Percentiles rank a stretch among this genome's conserved stretches.
Conservation (phyloP, 2,329 filamentous ascomycete genomes). For the Thelonectria olida region DNA sequence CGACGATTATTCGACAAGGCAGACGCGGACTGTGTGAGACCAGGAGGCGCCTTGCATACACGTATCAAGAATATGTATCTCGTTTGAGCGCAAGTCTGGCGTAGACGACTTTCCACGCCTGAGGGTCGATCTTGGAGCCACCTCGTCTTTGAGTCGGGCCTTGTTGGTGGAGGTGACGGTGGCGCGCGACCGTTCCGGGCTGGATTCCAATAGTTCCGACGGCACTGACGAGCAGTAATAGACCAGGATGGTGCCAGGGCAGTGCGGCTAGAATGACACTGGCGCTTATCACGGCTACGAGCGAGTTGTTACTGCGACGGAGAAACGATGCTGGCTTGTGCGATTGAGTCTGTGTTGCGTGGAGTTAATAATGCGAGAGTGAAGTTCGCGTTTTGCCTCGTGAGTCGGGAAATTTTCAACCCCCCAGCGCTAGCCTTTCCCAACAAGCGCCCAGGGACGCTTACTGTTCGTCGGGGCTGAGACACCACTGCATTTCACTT, state of each 20-base stretch:
- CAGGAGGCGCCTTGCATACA: conserved; percentile 27
- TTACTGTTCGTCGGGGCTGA: background rate
- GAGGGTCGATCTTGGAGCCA: background rate
- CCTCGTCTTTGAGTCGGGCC: background rate
- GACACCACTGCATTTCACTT: background rate
- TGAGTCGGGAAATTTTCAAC: conserved; percentile 18
- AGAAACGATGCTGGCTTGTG: background rate
- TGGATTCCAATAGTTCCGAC: conserved; percentile 15
- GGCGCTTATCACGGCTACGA: conserved; percentile 14
- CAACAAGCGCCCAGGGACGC: background rate
- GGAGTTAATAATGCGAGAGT: conserved; percentile 3
- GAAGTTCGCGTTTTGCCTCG: background rate
- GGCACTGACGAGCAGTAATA: conserved; percentile 12
- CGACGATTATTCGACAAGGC: conserved; percentile 34
- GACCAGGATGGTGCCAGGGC: conserved; percentile 22
- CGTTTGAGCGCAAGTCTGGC: background rate
- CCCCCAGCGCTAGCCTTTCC: conserved; percentile 14
- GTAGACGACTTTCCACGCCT: background rate
- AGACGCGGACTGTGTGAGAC: conserved; percentile 27
- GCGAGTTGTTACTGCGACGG: background rate
- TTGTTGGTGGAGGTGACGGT: conserved; percentile 4
- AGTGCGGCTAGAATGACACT: conserved; percentile 25
- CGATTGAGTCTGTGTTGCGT: conserved; percentile 3
- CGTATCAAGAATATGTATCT: conserved; percentile 25
- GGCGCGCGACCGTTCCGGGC: conserved; percentile 18